phyloP scores from a whole-genome alignment of 1,139 yeast species.

The Suhomyces atakaporum region DNA sequence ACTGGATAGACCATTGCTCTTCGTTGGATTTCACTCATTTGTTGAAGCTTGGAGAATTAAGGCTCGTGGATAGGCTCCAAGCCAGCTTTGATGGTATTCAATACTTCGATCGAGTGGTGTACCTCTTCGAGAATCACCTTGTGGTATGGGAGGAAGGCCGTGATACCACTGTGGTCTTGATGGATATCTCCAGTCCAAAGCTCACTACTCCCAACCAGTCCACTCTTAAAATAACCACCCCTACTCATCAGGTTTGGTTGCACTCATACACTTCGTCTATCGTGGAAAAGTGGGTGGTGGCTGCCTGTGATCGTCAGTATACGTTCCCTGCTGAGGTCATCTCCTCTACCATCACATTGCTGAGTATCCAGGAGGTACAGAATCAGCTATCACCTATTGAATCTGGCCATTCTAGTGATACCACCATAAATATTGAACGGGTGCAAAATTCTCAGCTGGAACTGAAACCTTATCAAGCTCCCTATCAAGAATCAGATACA shows the following conservation, averaged over 20 bases:
- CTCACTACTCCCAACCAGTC: constrained; percentile 23
- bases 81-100: constrained; percentile 18
- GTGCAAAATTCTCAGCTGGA: too few relatives aligned
- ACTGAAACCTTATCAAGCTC: too few relatives aligned
- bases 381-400: constrained; percentile 4
- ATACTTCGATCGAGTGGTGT: constrained; percentile 24
- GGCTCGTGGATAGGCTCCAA: constrained; percentile 39
- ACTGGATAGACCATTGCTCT: constrained; percentile 27
- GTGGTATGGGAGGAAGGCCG: constrained; percentile 23
- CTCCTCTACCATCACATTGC: constrained; percentile 36
- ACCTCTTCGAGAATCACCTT: constrained; percentile 37
- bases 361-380: constrained; percentile 8
- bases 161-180: constrained; percentile 8
- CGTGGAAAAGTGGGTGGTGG: constrained; percentile 50
- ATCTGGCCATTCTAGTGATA: constrained; percentile 8
- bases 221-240: constrained; percentile 17
- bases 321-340: constrained; percentile 38
- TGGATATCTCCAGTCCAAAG: constrained; percentile 5
- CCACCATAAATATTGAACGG: constrained; percentile 3
- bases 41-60: constrained; percentile 35
- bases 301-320: constrained; percentile 36
- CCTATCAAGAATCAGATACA: too few relatives aligned
- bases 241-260: constrained; percentile 18
- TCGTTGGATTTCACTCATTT: constrained; percentile 28
- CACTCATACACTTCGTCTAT: constrained; percentile 28